Evolutionary conservation across 768 basidiomycete species (phyloP).

Genomic region (Sutorius australiensis): DNA sequence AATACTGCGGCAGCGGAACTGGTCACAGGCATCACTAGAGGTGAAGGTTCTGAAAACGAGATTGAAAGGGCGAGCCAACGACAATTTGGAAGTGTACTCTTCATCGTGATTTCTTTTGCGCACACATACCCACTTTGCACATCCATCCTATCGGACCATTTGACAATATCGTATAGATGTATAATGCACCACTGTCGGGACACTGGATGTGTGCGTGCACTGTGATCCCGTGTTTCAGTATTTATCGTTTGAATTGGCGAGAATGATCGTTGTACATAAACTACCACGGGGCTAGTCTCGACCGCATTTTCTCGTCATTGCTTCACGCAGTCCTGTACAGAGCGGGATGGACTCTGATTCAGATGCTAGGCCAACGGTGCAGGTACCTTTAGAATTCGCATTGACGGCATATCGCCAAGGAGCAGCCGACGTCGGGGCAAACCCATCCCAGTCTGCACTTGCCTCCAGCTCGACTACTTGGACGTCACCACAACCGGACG

Average conservation of each 20-base stretch:
- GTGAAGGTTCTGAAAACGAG: conserved; percentile 5
- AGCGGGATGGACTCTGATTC: conserved; percentile 21
- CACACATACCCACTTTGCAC: conserved; percentile 1
- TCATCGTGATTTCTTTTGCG: conserved; percentile 3
- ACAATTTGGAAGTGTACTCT: background rate
- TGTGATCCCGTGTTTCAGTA: background rate
- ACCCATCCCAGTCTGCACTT: conserved; percentile 5
- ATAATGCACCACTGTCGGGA: conserved; percentile 7
- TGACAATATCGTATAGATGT: conserved; percentile 10
- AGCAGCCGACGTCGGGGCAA: conserved; percentile 7
- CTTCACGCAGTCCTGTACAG: conserved; percentile 2
- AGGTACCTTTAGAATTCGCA: conserved; percentile 9
- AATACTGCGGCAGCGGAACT: conserved; percentile 21
- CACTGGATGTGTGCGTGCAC: background rate
- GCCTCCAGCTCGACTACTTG: conserved; percentile 9
- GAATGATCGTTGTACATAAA: background rate
- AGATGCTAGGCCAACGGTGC: conserved; percentile 8
- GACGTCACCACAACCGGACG: conserved; percentile 12
- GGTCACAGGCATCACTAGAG: conserved; percentile 9
- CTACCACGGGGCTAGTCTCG: background rate
- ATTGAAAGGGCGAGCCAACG: background rate
- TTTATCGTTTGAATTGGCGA: background rate
- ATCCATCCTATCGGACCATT: conserved; percentile 7
- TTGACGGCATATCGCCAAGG: conserved; percentile 13
- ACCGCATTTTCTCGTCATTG: background rate